These are phyloP conservation scores for Gynandropsis gynandra DNA, from an alignment of 345 rosid species.

Conservation along the genomic window DNA sequence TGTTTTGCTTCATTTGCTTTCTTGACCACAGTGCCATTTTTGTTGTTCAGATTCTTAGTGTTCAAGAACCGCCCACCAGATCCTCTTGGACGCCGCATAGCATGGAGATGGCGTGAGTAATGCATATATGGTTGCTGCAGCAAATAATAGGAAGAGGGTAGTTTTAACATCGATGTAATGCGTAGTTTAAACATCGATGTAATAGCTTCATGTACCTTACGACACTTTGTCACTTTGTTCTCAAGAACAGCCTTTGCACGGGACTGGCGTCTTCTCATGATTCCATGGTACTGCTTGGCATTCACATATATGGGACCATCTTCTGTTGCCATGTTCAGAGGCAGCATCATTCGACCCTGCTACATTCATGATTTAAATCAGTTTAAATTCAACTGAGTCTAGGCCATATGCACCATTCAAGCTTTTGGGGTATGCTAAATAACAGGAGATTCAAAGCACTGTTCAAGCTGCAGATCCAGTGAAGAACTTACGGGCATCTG, in stretches of 20 bases:
- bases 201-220: conserved; percentile 47
- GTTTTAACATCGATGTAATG: not conserved
- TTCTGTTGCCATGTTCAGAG: conserved; percentile 57
- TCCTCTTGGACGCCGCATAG: conserved; percentile 96
- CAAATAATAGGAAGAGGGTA: conserved; percentile 14
- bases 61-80: conserved; percentile 96
- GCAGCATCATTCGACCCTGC: conserved; percentile 81
- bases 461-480: too few species aligned
- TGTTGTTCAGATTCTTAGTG: conserved; percentile 29
- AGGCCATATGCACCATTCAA: too few species aligned
- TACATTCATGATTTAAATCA: not conserved
- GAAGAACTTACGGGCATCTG: conserved; percentile 48
- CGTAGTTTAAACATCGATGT: not conserved
- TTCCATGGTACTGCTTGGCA: conserved; percentile 94
- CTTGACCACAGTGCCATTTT: conserved; percentile 30
- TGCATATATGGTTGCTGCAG: conserved; percentile 76
- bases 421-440: too few species aligned
- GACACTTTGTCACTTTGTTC: conserved; percentile 41
- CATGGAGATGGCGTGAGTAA: conserved; percentile 85
- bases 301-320: conserved; percentile 86
- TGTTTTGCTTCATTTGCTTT: conserved; percentile 14
- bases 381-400: not conserved
- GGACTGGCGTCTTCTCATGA: conserved; percentile 76
- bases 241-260: conserved; percentile 79
- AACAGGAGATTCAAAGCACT: too few species aligned